Evolutionary conservation across 208 protist genomes (phyloP).

Genomic region (Novymonas esmeraldas): DNA sequence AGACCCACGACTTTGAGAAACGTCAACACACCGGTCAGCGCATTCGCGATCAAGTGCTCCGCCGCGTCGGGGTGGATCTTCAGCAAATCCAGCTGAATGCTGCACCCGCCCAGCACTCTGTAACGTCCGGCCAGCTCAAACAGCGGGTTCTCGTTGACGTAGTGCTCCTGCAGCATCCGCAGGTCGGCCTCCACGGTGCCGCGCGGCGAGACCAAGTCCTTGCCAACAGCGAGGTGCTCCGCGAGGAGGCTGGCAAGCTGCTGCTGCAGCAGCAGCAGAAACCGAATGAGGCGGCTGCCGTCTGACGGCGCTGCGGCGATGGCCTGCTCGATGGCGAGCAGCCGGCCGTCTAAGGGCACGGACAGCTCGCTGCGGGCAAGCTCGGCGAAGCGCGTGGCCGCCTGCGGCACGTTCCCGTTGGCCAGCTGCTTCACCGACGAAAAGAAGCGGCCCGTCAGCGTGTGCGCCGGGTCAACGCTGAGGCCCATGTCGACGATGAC

Average conservation of each 20-base stretch:
- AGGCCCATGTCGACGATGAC: conserved; percentile 54
- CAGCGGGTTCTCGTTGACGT: conserved; percentile 57
- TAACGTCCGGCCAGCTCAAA: conserved; percentile 73
- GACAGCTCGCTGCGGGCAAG: conserved; percentile 50
- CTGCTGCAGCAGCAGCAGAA: conserved; percentile 76
- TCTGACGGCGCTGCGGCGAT: conserved; percentile 38
- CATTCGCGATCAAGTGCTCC: conserved; percentile 43
- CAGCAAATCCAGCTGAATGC: conserved; percentile 82
- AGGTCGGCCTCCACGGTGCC: conserved; percentile 43
- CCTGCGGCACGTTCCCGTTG: conserved; percentile 30
- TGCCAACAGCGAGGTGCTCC: conserved; percentile 31
- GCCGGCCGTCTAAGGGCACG: conserved; percentile 46
- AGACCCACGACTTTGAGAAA: conserved; percentile 60
- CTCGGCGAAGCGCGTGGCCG: conserved; percentile 61
- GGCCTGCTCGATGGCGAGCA: conserved; percentile 54
- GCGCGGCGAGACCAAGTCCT: conserved; percentile 25
- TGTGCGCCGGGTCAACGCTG: conserved; percentile 43
- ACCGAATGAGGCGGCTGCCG: conserved; percentile 49
- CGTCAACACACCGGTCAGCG: conserved; percentile 50
- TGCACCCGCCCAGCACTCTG: conserved; percentile 66
- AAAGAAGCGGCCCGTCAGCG: conserved; percentile 67
- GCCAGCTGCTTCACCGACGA: conserved; percentile 44
- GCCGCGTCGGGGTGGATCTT: conserved; percentile 68
- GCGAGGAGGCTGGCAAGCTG: conserved; percentile 57
- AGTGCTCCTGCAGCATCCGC: conserved; percentile 45